Percentiles rank a stretch among this genome's conserved stretches.
Conservation (phyloP, 148 eudicot species). For the Vaccinium myrtillus region DNA sequence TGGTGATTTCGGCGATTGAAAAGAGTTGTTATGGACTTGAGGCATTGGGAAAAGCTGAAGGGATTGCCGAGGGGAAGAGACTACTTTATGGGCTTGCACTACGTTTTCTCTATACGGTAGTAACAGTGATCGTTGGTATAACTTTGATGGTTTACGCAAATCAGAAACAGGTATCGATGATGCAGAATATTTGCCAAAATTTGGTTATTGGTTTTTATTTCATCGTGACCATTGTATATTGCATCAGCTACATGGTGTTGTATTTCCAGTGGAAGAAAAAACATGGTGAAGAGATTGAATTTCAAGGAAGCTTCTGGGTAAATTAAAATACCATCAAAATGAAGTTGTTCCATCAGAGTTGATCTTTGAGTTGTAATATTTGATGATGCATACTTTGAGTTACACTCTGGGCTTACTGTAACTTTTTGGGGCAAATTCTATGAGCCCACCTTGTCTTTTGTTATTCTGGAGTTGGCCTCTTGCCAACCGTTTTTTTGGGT, state of each 20-base stretch:
- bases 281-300: constrained; percentile 32
- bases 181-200: neutral
- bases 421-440: no score
- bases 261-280: constrained; percentile 16
- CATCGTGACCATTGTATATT: neutral
- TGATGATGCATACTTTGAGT: no score
- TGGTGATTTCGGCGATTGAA: neutral
- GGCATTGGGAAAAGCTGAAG: constrained; percentile 25
- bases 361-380: no score
- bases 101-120: neutral
- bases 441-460: no score
- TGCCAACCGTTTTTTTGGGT: no score
- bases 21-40: neutral
- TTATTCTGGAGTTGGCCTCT: no score
- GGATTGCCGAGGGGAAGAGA: constrained; percentile 40
- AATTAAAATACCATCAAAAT: no score
- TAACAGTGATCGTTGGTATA: neutral
- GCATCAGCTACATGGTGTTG: constrained; percentile 24
- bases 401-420: no score
- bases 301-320: neutral
- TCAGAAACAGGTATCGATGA: constrained; percentile 9
- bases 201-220: neutral
- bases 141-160: neutral
- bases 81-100: constrained; percentile 32
- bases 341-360: no score